A percentile compares a stretch with the other conserved stretches of the same genome.
These are phyloP conservation scores for Colletotrichum sublineola DNA, from an alignment of 2,329 filamentous ascomycete species.

Conservation along the genomic window DNA sequence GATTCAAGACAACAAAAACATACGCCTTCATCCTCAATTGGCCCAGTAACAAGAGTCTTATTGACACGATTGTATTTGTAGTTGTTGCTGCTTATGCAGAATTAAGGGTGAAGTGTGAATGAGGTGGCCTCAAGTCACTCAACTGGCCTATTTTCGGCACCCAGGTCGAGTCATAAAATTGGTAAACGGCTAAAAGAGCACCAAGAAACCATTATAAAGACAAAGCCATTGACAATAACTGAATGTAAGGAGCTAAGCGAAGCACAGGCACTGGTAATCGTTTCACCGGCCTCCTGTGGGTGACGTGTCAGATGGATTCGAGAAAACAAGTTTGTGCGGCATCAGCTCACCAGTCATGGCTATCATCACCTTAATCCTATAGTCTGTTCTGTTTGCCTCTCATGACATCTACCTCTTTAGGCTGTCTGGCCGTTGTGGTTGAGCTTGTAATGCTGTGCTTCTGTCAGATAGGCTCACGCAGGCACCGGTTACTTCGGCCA, in stretches of 20 bases:
- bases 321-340: too few relatives aligned
- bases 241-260: not conserved
- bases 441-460: not conserved
- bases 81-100: too few relatives aligned
- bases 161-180: not conserved
- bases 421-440: not conserved
- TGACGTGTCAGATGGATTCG: not conserved
- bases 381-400: too few relatives aligned
- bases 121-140: too few relatives aligned
- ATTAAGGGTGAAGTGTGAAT: too few relatives aligned
- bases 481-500: accelerated
- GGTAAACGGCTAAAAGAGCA: not conserved
- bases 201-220: not conserved
- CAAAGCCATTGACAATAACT: not conserved
- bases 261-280: too few relatives aligned
- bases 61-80: not conserved
- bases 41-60: accelerated
- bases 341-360: not conserved
- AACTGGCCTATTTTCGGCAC: too few relatives aligned
- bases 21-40: accelerated
- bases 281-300: not conserved
- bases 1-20: not conserved
- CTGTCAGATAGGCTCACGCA: not conserved
- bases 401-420: not conserved
- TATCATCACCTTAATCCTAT: too few relatives aligned